Base-by-base conservation (phyloP, 2,329 filamentous ascomycete genomes). In the Aspergillus sp. region DNA sequence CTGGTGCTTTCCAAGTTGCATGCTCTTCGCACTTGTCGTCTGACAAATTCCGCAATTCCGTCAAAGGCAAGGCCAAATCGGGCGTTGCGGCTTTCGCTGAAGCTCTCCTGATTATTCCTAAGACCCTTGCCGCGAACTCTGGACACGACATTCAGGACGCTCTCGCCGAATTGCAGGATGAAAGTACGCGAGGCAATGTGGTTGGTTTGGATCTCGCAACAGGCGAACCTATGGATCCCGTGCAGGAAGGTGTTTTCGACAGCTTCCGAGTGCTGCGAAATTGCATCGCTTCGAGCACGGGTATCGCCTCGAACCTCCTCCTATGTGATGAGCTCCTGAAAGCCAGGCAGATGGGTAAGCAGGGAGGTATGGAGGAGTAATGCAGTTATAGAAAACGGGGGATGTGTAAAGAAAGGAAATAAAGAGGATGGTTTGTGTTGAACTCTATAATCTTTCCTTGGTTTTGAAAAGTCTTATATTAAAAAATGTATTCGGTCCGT, bases 41-140 rank as follows among this genome's bases (percentile, higher is more conserved):
- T 54, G 88, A 95, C 61, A 80, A 79, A 12, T 94, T 97, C 73
- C 78, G 78, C 58, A 94, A 88, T 75, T 85, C 85, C 29, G 86
- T 97, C 65, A 98, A 96, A 78, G 93, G 93, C 61, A 98, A 98
- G 78, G 88, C 91, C 36, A 95, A 95, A 74, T 96, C 82, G 78
- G 93, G 93, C 66, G 90, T 98, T 5, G 81, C 85, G 56, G 93
- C 93, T 5, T 98, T 98, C 67, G 88, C 93, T 5, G 91, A 98
- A 70, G 91, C 93, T 45, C 78, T 98, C 41, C 77, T 98, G 52
- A 78, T 98, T 60, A 97, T 98, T 62, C 93, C 93, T 61, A 98
- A 98, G 80, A 97, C 90, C 2, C 78, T 98, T 53, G 93, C 93
- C 41, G 89, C 90, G 56, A 98, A 98, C 65, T 88, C 88, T 44